These are phyloP conservation scores for Warburgia ugandensis DNA, from an alignment of 164 flowering plant genomes.

Conservation along the genomic window DNA sequence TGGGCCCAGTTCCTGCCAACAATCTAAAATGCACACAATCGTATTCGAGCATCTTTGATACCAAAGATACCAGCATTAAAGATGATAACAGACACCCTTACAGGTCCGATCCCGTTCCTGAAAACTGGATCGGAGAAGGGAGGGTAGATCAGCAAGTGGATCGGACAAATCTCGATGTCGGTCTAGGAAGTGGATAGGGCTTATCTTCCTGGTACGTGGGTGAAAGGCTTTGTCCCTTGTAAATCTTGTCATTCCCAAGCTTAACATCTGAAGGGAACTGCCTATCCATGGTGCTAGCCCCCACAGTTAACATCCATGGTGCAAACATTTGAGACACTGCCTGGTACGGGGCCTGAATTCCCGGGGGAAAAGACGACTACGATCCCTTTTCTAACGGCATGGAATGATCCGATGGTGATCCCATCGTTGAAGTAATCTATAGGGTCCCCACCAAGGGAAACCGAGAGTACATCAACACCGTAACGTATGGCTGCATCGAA, in stretches of 20 bases:
- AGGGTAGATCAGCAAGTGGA: too few species aligned
- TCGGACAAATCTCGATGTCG: too few species aligned
- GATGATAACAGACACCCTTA: too few species aligned
- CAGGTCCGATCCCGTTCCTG: too few species aligned
- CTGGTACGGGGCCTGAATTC: constrained; percentile 37
- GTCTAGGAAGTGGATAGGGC: too few species aligned
- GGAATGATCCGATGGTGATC: constrained; percentile 57
- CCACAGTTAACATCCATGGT: constrained; percentile 69
- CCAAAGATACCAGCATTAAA: too few species aligned
- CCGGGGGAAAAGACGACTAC: constrained; percentile 55
- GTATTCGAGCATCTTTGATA: too few species aligned
- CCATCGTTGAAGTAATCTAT: constrained; percentile 30
- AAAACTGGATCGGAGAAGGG: too few species aligned
- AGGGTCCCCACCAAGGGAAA: constrained; percentile 35
- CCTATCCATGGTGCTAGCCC: constrained; percentile 62
- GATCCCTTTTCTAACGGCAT: constrained; percentile 52
- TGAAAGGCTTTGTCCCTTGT: constrained; percentile 15
- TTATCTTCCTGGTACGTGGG: neutral
- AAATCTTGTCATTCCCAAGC: constrained; percentile 33
- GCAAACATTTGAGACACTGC: constrained; percentile 39
- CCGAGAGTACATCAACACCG: constrained; percentile 46
- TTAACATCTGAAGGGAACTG: constrained; percentile 27
- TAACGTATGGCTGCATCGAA: constrained; percentile 48
- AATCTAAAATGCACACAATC: too few species aligned
- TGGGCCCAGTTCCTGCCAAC: too few species aligned